These are phyloP conservation scores for Chytriomyces confervae DNA, from an alignment of 192 early-diverging fungal genomes.

Conservation along the genomic window DNA sequence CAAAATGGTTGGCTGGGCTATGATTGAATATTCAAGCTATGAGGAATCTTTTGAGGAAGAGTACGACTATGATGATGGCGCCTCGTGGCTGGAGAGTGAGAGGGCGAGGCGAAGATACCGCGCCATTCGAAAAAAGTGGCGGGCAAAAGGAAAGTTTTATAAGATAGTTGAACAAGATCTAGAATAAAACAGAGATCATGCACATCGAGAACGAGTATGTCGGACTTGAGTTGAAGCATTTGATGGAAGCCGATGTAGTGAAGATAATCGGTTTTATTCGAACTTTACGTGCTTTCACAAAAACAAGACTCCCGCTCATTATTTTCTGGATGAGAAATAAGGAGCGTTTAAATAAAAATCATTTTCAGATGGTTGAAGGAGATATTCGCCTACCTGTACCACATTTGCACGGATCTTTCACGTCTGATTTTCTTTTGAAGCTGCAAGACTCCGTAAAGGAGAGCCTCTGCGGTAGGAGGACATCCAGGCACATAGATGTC, in stretches of 20 bases:
- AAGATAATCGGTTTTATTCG: background rate
- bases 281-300: background rate
- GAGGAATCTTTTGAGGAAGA: background rate
- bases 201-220: no score
- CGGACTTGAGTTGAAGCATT: no score
- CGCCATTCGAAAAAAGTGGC: slow-evolving; percentile 40
- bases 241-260: background rate
- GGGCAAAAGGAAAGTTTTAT: slow-evolving; percentile 49
- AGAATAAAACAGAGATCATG: background rate
- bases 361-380: background rate
- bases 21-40: slow-evolving; percentile 16
- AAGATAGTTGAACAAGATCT: slow-evolving; percentile 52
- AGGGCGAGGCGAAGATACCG: background rate
- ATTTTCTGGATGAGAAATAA: background rate
- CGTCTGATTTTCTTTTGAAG: slow-evolving; percentile 98
- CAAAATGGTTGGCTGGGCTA: slow-evolving; percentile 21
- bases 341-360: background rate
- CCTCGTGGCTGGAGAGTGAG: slow-evolving; percentile 31
- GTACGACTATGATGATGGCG: slow-evolving; percentile 17
- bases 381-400: slow-evolving; percentile 52
- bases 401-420: slow-evolving; percentile 54
- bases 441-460: slow-evolving; percentile 95
- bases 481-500: slow-evolving; percentile 96
- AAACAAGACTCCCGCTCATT: background rate
- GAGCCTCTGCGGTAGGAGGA: slow-evolving; percentile 94